Conservation (phyloP, 371 early-diverging fungal species). For the Syncephalastrum contaminatum region DNA sequence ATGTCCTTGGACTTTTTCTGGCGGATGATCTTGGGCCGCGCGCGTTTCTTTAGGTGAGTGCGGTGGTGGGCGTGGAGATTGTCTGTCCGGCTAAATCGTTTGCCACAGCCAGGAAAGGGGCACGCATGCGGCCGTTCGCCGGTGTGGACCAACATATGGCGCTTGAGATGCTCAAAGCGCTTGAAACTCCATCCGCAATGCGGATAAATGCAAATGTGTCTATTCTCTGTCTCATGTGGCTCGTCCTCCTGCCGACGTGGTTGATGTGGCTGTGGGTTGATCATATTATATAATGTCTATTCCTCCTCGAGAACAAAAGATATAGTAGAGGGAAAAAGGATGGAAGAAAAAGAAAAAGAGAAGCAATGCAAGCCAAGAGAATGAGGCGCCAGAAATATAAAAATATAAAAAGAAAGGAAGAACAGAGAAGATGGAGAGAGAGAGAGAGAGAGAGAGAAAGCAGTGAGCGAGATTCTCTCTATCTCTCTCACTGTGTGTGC, state of each 20-base stretch:
- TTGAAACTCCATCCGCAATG: slow-evolving; percentile 58
- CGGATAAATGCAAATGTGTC: slow-evolving; percentile 45
- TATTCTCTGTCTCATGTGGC: slow-evolving; percentile 10
- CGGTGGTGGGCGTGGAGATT: slow-evolving; percentile 52
- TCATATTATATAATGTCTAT: neutral
- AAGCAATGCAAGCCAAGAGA: neutral
- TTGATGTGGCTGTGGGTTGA: slow-evolving; percentile 8
- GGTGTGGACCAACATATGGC: slow-evolving; percentile 66
- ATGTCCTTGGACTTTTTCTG: neutral
- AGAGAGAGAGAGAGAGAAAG: too few species aligned
- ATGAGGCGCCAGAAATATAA: neutral
- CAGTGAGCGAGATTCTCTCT: neutral
- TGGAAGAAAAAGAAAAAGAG: slow-evolving; percentile 5
- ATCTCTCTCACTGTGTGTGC: too few species aligned
- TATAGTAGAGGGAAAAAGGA: neutral
- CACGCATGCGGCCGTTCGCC: slow-evolving; percentile 60
- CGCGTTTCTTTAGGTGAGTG: slow-evolving; percentile 29
- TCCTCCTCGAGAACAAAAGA: too few species aligned
- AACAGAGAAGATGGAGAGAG: slow-evolving; percentile 3
- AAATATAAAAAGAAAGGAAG: neutral
- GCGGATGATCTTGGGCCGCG: neutral
- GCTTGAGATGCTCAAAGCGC: slow-evolving; percentile 75
- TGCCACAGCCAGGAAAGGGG: slow-evolving; percentile 53
- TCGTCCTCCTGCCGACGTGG: neutral
- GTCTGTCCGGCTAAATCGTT: slow-evolving; percentile 67